These are phyloP conservation scores for Pisolithus albus DNA, from an alignment of 768 basidiomycete genomes.

Conservation along the genomic window DNA sequence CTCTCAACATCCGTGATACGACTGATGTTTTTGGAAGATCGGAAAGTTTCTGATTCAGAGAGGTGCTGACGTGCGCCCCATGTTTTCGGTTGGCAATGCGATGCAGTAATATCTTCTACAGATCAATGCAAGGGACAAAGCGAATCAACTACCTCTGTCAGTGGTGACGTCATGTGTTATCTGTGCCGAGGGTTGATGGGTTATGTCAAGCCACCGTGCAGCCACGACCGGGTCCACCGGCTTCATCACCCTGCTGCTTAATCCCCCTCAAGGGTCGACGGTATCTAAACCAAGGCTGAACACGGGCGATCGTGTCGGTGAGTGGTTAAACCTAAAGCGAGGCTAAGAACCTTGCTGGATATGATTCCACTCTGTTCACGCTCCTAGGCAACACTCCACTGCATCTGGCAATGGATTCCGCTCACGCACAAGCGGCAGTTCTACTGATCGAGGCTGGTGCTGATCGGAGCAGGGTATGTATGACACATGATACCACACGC, in stretches of 20 bases:
- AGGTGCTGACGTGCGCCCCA: conserved; percentile 79
- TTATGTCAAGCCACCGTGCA: conserved; percentile 71
- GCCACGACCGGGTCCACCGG: conserved; percentile 92
- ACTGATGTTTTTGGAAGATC: conserved; percentile 50
- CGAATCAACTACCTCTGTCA: conserved; percentile 86
- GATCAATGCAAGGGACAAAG: conserved; percentile 93
- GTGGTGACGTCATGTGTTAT: conserved; percentile 1
- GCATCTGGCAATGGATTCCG: conserved; percentile 96
- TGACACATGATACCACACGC: neutral
- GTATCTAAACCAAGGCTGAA: conserved; percentile 74
- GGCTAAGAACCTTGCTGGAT: neutral
- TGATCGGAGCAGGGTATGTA: conserved; percentile 77
- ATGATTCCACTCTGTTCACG: conserved; percentile 1
- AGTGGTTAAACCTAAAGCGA: conserved; percentile 7
- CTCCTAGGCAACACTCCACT: conserved; percentile 85
- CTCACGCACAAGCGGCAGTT: conserved; percentile 86
- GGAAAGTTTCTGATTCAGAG: conserved; percentile 77
- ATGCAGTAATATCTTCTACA: conserved; percentile 33
- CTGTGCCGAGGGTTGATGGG: conserved; percentile 2
- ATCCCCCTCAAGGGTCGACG: conserved; percentile 62
- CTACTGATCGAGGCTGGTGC: conserved; percentile 92
- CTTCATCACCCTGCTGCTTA: conserved; percentile 80
- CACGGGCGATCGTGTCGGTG: conserved; percentile 74
- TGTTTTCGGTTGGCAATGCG: conserved; percentile 23
- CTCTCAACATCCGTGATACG: conserved; percentile 14